These are phyloP conservation scores for Naganishia onofrii DNA, from an alignment of 768 basidiomycete species.

Conservation along the genomic window DNA sequence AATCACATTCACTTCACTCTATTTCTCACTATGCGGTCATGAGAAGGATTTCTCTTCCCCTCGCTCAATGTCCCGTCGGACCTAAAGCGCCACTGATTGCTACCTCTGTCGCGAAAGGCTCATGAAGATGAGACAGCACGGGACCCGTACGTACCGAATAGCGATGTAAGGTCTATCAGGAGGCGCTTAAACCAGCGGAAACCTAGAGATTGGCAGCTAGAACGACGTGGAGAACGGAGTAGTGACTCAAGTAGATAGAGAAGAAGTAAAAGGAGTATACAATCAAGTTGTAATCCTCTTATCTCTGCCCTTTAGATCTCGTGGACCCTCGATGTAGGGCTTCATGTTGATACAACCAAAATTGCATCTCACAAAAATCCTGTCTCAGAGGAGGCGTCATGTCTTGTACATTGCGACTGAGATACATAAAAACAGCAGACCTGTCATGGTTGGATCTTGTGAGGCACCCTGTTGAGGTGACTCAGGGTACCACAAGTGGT, in stretches of 20 bases:
- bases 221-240: neutral
- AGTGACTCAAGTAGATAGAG: conserved; percentile 16
- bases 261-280: conserved; percentile 24
- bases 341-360: conserved; percentile 23
- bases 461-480: too few species aligned
- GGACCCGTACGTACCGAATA: too few species aligned
- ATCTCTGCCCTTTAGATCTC: conserved; percentile 21
- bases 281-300: conserved; percentile 28
- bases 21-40: too few species aligned
- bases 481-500: too few species aligned
- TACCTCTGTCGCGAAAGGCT: too few species aligned
- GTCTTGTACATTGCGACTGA: neutral
- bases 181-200: too few species aligned
- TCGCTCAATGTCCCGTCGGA: too few species aligned
- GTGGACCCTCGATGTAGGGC: conserved; percentile 1
- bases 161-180: conserved; percentile 99
- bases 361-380: conserved; percentile 15
- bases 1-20: neutral
- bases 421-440: neutral
- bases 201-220: too few species aligned
- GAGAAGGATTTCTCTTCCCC: too few species aligned
- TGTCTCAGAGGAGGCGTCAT: neutral
- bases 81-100: too few species aligned
- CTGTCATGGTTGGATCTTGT: too few species aligned
- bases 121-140: too few species aligned